Base-by-base conservation (phyloP, 2,329 filamentous ascomycete genomes). In the Albophoma yamanashiensis region DNA sequence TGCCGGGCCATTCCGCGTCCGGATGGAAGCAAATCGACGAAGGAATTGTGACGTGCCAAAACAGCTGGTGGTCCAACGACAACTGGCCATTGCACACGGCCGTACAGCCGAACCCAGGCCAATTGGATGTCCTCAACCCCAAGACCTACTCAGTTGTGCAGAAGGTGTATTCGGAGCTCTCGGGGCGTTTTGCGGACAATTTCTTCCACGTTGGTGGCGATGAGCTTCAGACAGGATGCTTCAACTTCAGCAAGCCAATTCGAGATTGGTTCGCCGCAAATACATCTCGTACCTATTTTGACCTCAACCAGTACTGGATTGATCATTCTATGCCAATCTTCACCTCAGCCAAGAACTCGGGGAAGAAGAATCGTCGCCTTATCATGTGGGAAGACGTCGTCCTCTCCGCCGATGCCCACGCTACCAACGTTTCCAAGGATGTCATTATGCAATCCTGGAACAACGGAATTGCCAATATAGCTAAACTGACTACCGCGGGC, bases 61-160 rank as follows among this genome's bases (percentile, higher is more conserved):
- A 85, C 68, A 78, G 78, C 27, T 85, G 82, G 82, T 85, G 82
- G 82, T 82, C 79, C 43, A 85, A 85, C 67, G 82, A 85, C 61
- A 69, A 74, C 63, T 85, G 77, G 77, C 61, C 75, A 1, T 65
- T 73, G 8, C 81, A 84, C 66, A 83, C 81, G 1, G 79, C 38
- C 15, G 79, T 83, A 11, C 72, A 83, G 70, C 81, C 81, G 1
- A 82, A 80, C 65, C 81, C 81, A 0, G 81, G 81, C 25, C 81
- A 83, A 62, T 75, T 83, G 57, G 81, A 83, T 62, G 78, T 82
- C 57, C 71, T 83, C 61, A 79, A 82, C 68, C 74, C 79, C 72
- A 78, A 79, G 64, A 83, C 81, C 4, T 83, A 83, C 66, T 75
- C 80, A 38, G 76, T 82, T 3, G 77, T 84, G 1, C 69, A 72